These are phyloP conservation scores for Saururus chinensis DNA, from an alignment of 164 flowering plant genomes.

Conservation along the genomic window DNA sequence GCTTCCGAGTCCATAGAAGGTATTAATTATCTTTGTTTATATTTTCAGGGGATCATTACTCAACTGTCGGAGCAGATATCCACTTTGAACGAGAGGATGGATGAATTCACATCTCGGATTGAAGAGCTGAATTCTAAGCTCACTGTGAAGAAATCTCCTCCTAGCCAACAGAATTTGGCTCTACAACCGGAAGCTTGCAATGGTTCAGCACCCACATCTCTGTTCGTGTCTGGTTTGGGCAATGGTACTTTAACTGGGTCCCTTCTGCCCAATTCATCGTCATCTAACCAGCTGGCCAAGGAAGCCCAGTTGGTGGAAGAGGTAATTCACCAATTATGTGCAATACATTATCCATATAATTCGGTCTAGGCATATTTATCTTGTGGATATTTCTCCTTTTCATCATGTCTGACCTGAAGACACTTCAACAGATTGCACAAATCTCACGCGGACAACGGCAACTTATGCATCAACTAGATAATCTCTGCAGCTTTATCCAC, in stretches of 20 bases:
- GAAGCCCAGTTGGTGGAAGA: slow-evolving; percentile 73
- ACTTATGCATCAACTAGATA: slow-evolving; percentile 73
- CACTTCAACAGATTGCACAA: slow-evolving; percentile 35
- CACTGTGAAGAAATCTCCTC: slow-evolving; percentile 26
- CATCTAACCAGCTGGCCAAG: slow-evolving; percentile 66
- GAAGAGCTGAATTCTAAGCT: slow-evolving; percentile 81
- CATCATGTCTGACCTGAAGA: neutral
- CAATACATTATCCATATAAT: neutral
- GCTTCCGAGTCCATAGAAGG: neutral
- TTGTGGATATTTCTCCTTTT: neutral
- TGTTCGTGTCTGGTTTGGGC: slow-evolving; percentile 50
- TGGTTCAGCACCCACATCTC: slow-evolving; percentile 74
- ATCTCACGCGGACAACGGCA: slow-evolving; percentile 68
- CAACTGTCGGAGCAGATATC: slow-evolving; percentile 93
- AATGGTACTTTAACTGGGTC: slow-evolving; percentile 64
- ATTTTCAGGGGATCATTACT: slow-evolving; percentile 46
- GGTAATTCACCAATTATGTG: slow-evolving; percentile 24
- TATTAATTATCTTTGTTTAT: slow-evolving; percentile 2
- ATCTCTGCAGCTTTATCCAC: slow-evolving; percentile 45
- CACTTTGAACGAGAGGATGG: slow-evolving; percentile 76
- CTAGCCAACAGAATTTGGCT: slow-evolving; percentile 55
- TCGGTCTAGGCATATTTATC: neutral
- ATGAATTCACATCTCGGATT: slow-evolving; percentile 68
- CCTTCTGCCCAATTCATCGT: slow-evolving; percentile 45
- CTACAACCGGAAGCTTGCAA: slow-evolving; percentile 58